Evolutionary conservation across 2,329 filamentous ascomycete species (phyloP).

Genomic region (Epichloe glyceriae): DNA sequence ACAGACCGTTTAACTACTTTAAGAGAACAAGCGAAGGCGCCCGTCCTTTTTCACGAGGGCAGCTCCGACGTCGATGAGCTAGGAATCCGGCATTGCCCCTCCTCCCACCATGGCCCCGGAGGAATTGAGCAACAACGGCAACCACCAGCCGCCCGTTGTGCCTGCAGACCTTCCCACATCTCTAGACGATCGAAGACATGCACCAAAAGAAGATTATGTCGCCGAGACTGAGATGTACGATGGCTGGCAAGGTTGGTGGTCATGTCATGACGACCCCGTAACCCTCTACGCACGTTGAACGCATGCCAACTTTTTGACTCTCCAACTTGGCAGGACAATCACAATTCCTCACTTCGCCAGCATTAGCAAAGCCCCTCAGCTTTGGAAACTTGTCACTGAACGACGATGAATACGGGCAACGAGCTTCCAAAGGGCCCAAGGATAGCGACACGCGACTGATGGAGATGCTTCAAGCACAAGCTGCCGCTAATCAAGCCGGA

Average conservation of each 20-base stretch:
- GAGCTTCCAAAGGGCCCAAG: constrained; percentile 36
- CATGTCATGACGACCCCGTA: not conserved
- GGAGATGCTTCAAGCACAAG: constrained; percentile 92
- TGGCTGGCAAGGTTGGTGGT: constrained; percentile 74
- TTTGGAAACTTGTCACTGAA: constrained; percentile 75
- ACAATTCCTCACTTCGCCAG: constrained; percentile 81
- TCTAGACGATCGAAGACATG: constrained; percentile 70
- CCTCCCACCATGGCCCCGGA: constrained; percentile 45
- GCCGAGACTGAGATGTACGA: constrained; percentile 95
- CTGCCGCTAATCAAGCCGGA: constrained; percentile 65
- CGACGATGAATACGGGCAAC: constrained; percentile 61
- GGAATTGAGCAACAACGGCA: constrained; percentile 28
- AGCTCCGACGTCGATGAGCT: constrained; percentile 19
- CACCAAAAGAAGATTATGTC: constrained; percentile 48
- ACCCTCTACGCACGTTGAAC: not conserved
- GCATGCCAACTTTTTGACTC: constrained; percentile 9
- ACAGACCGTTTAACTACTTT: too few species aligned
- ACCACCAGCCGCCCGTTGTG: constrained; percentile 39
- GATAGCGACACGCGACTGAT: constrained; percentile 82
- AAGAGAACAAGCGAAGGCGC: not conserved
- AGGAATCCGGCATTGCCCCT: constrained; percentile 23
- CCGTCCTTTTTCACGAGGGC: not conserved
- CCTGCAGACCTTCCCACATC: constrained; percentile 83
- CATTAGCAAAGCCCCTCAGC: constrained; percentile 68
- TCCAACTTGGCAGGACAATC: constrained; percentile 59